Percentiles rank a stretch among this genome's conserved stretches.
Evolutionary conservation across 208 protist genomes (phyloP).

Genomic region (Jaenimonas drosophilae): DNA sequence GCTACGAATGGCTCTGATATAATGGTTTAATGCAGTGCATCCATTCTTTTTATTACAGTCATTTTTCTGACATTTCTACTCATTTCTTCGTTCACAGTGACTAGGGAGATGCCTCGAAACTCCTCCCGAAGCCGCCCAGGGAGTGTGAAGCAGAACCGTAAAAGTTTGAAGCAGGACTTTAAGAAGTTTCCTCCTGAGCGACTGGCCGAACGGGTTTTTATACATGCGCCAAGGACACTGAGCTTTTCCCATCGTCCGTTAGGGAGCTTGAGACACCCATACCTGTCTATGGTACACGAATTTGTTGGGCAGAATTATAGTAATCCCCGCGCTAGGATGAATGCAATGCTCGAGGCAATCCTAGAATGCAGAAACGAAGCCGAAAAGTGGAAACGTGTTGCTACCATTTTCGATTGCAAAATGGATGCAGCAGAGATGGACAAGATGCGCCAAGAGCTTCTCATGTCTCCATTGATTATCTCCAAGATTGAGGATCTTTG

Average conservation of each 20-base stretch:
- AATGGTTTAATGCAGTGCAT: too few relatives aligned
- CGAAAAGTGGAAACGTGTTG: conserved; percentile 37
- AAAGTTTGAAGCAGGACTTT: too few relatives aligned
- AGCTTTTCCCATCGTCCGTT: conserved; percentile 68
- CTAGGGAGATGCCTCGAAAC: too few relatives aligned
- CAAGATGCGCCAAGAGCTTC: conserved; percentile 26
- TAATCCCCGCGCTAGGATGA: conserved; percentile 13
- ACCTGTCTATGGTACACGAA: conserved; percentile 32
- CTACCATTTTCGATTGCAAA: conserved; percentile 54
- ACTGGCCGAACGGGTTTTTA: conserved; percentile 58
- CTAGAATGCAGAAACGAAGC: conserved; percentile 33
- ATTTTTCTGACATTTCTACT: too few relatives aligned
- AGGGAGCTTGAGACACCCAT: conserved; percentile 56
- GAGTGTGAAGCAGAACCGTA: too few relatives aligned
- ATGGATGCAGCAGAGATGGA: conserved; percentile 43
- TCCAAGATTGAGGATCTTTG: conserved; percentile 42
- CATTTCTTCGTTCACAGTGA: too few relatives aligned
- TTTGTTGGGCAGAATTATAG: conserved; percentile 8
- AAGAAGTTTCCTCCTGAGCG: conserved; percentile 27
- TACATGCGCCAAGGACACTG: conserved; percentile 30
- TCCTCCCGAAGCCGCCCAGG: too few relatives aligned
- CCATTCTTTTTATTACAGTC: too few relatives aligned
- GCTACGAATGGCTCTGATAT: too few relatives aligned
- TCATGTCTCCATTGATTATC: conserved; percentile 24
- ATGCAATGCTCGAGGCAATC: conserved; percentile 37